Evolutionary conservation across 2,329 filamentous ascomycete genomes (phyloP).

Genomic region (Xylaria digitata): DNA sequence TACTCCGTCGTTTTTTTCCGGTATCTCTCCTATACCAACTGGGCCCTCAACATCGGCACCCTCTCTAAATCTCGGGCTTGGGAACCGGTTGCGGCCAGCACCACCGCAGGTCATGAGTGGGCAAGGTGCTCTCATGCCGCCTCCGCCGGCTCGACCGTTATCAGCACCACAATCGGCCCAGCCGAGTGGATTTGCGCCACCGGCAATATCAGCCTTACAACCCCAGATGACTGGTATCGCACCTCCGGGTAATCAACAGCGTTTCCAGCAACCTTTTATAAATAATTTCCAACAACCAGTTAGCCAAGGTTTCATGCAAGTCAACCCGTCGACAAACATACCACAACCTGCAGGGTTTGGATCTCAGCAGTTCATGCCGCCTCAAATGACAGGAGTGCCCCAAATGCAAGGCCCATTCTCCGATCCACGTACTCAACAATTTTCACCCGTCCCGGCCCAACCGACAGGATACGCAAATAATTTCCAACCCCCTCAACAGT

Average conservation of each 20-base stretch:
- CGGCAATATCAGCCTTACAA: conserved; percentile 69
- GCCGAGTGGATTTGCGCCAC: conserved; percentile 76
- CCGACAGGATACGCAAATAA: conserved; percentile 68
- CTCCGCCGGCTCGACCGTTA: conserved; percentile 81
- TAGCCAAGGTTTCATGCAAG: conserved; percentile 55
- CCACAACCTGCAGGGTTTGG: conserved; percentile 53
- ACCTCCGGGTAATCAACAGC: conserved; percentile 74
- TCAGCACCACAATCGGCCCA: conserved; percentile 88
- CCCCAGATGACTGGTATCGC: conserved; percentile 88
- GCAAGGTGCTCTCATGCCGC: conserved; percentile 74
- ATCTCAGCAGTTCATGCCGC: conserved; percentile 58
- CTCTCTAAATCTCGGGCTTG: conserved; percentile 58
- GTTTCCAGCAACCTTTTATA: conserved; percentile 70
- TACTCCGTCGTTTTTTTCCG: conserved; percentile 68
- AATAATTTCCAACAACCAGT: conserved; percentile 55
- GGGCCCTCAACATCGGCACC: conserved; percentile 57
- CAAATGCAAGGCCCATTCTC: conserved; percentile 57
- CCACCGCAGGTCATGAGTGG: conserved; percentile 72
- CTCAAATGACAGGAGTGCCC: conserved; percentile 54
- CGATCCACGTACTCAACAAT: conserved; percentile 57
- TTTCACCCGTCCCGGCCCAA: conserved; percentile 67
- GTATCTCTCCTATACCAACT: conserved; percentile 51
- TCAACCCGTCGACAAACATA: conserved; percentile 52
- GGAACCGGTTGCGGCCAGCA: conserved; percentile 74
- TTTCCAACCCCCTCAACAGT: conserved; percentile 53